Conservation (phyloP, 2,329 filamentous ascomycete genomes). For the Colletotrichum gigasporum region DNA sequence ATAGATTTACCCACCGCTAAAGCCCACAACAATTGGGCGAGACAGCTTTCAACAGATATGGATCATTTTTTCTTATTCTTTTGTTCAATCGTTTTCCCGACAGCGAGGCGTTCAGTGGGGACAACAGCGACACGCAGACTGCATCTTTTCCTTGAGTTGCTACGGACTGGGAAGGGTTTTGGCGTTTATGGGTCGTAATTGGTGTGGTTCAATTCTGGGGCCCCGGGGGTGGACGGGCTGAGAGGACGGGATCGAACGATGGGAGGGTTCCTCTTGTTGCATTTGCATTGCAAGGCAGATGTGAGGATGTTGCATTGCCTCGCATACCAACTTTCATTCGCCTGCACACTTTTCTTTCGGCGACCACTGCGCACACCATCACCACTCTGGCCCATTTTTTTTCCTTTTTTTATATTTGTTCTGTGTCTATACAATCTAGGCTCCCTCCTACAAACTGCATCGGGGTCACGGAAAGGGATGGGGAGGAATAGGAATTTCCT, state of each 20-base stretch:
- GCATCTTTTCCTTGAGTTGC: conserved; percentile 31
- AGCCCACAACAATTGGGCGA: background rate
- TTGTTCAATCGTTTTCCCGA: conserved; percentile 21
- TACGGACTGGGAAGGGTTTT: background rate
- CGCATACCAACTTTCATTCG: conserved; percentile 12
- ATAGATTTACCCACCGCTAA: background rate
- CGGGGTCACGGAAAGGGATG: conserved; percentile 5
- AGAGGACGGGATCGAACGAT: background rate
- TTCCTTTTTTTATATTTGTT: conserved; percentile 6
- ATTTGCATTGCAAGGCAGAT: conserved; percentile 3
- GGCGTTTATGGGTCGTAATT: conserved; percentile 21
- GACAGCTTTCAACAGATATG: conserved; percentile 1
- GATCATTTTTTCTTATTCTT: conserved; percentile 15
- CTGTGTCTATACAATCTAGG: conserved; percentile 28
- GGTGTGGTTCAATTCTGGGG: background rate
- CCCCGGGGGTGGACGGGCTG: background rate
- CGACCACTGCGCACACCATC: conserved; percentile 7
- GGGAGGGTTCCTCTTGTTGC: conserved; percentile 8
- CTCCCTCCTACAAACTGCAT: conserved; percentile 8
- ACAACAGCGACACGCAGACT: conserved; percentile 31
- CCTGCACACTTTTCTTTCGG: background rate
- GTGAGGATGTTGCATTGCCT: conserved; percentile 11
- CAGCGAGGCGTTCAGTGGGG: conserved; percentile 30
- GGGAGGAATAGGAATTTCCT: background rate
- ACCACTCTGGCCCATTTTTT: conserved; percentile 13